Evolutionary conservation across 345 rosid species (phyloP), one percentile per base, ranked within the genome.

Genomic region (Geranium rotundifolium): DNA sequence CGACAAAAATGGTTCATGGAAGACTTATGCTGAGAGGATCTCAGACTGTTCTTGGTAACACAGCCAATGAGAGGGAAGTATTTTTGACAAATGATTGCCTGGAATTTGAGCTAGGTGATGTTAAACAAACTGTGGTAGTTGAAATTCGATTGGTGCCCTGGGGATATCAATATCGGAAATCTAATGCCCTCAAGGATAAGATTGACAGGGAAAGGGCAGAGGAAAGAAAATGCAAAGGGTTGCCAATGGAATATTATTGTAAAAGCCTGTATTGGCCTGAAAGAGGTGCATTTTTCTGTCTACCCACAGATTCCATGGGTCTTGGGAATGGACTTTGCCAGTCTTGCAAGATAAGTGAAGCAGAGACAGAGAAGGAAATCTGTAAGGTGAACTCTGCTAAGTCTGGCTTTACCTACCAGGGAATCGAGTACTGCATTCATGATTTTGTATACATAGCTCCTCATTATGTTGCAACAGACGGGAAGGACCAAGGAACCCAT

Each of bases 241-340:
- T 84, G 70, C 79, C 75, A 0, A 59, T 56, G 20, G 88, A 84
- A 56, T 85, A 75, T 65, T 84, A 65, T 67, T 88, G 90, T 71
- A 85, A 77, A 66, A 73, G 85, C 73, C 59, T 82, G 54, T 88
- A 85, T 59, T 76, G 71, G 69, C 90, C 86, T 17, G 80, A 79
- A 68, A 78, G 70, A 65, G 96, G 96, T 17, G 92, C 88, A 16
- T 88, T 88, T 76, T 76, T 82, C 58, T 60, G 73, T 67, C 82
- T 88, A 73, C 79, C 82, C 23, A 1, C 17, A 14, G 77, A 73
- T 63, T 66, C 63, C 39, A 65, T 85, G 57, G 89, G 86, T 19
- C 64, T 65, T 18, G 81, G 83, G 59, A 62, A 63, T 71, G 89
- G 91, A 27, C 29, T 66, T 37, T 88, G 89, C 74, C 55, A 18